Evolutionary conservation across 75 land plant species (phyloP), one percentile per base, ranked within the genome.

Genomic region (Selaginella tamariscina): DNA sequence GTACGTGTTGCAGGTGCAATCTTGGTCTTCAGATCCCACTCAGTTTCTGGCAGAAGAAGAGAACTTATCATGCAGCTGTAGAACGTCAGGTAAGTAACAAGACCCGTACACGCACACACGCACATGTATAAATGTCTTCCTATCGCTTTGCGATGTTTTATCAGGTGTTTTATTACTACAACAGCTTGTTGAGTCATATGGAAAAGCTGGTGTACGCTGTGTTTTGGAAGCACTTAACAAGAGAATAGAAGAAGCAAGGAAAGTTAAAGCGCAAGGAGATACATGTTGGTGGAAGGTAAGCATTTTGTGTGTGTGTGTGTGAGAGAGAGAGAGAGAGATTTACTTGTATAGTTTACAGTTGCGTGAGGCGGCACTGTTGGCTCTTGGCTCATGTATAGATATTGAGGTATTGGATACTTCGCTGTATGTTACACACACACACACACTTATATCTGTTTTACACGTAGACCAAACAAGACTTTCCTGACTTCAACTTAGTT

Each of bases 31-130:
- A 32, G 99, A 95, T 84, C 83, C 88, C 56, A 95, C 87, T 67
- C 91, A 87, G 67, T 95, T 81, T 75, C 84, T 87, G 74, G 83
- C 96, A 55, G 99, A 95, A 77, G 99, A 95, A 78, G 96, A 95
- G 74, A 88, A 89, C 64, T 74, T 69, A n/a, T 78, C 82, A 56
- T 95, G 82, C 63, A 95, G 91, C 77, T 95, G 96, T 70, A 89
- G 99, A 70, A 83, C 84, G 20, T 89, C 96, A 67, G 91, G 99
- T 95, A 74, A 67, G 72, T n/a, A n/a, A n/a, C n/a, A n/a, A n/a
- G n/a, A n/a, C n/a, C n/a, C n/a, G n/a, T n/a, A n/a, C n/a, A n/a
- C n/a, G n/a, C n/a, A n/a, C n/a, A n/a, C n/a, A n/a, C n/a, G n/a
- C n/a, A 27, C 13, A 55, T 15, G 24, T 69, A 56, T 30, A 69